These are phyloP conservation scores for Neobulgaria alba DNA, from an alignment of 2,329 filamentous ascomycete genomes.

Conservation along the genomic window DNA sequence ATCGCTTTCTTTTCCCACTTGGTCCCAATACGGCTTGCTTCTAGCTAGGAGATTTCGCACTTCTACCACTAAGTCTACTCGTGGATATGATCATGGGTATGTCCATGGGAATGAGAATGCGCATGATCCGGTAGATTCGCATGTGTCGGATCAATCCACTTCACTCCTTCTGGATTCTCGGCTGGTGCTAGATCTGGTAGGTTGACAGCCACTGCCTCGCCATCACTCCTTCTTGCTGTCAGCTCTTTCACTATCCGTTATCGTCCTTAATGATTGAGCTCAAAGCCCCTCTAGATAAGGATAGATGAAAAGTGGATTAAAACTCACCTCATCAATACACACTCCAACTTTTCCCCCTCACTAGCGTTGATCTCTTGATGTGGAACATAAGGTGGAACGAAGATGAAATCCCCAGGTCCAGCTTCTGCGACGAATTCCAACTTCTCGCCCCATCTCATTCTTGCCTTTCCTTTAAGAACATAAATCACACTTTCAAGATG, in stretches of 20 bases:
- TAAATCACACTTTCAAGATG: constrained; percentile 39
- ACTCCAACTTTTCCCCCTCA: constrained; percentile 34
- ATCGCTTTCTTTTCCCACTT: too few relatives aligned
- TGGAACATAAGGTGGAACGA: constrained; percentile 36
- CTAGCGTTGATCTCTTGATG: constrained; percentile 39
- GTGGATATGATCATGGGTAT: constrained; percentile 8
- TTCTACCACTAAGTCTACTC: neutral
- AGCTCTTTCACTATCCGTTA: neutral
- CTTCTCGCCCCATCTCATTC: constrained; percentile 38
- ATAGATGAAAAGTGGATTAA: neutral
- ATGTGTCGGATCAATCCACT: constrained; percentile 38
- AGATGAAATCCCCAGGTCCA: constrained; percentile 39
- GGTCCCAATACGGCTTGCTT: too few relatives aligned
- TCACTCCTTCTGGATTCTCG: constrained; percentile 35
- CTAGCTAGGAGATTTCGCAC: too few relatives aligned
- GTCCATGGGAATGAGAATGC: constrained; percentile 6
- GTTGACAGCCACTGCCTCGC: constrained; percentile 37
- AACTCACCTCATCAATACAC: constrained; percentile 22
- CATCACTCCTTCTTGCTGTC: constrained; percentile 30
- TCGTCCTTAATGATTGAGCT: too few relatives aligned
- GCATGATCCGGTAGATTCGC: constrained; percentile 20
- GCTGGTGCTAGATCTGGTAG: constrained; percentile 35
- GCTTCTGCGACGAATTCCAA: constrained; percentile 37
- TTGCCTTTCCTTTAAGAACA: constrained; percentile 35
- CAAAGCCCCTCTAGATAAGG: neutral